Evolutionary conservation across 2,329 filamentous ascomycete genomes (phyloP), one percentile per base, ranked within the genome.

Genomic region (Botrytis deweyae): DNA sequence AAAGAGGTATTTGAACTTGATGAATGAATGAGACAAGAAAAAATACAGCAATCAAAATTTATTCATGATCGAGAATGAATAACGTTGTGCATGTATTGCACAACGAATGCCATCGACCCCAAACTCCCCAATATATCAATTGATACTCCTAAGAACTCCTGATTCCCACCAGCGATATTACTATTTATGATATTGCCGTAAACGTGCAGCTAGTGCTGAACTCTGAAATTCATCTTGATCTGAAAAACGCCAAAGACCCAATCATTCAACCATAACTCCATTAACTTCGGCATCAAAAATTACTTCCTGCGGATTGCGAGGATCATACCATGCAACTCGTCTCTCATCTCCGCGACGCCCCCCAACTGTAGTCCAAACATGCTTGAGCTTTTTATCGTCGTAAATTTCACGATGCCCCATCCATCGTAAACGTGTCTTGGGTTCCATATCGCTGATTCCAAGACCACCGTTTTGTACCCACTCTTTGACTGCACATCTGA

Each of bases 391-490:
- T 18, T 84, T 82, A 55, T 84, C 85, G 59, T 84, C 84, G 76
- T 85, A 83, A 73, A 86, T 84, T 83, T 91, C 89, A 59, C 90
- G 85, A 75, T 84, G 82, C 38, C 90, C 89, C 14, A 82, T 84
- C 89, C 89, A 91, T 77, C 87, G 85, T 40, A 90, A 83, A 25
- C 89, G 85, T 18, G 85, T 72, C 85, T 78, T 74, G 3, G 78
- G 84, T 75, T 83, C 84, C 86, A 90, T 90, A 75, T 87, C 85
- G 77, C 88, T 89, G 80, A 89, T 90, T 70, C 93, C 93, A 46
- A 95, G 82, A 2, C 93, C 93, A 4, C 89, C 90, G 78, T 92
- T 91, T 72, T 81, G 79, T 20, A 90, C 88, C 93, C 93, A 95
- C 81, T 93, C 91, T 76, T 87, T 87, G 18, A 94, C 86, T 25